A percentile compares a stretch with the other conserved stretches of the same genome.
phyloP scores from a whole-genome alignment of 768 basidiomycete species.

The Trametes cubensis region DNA sequence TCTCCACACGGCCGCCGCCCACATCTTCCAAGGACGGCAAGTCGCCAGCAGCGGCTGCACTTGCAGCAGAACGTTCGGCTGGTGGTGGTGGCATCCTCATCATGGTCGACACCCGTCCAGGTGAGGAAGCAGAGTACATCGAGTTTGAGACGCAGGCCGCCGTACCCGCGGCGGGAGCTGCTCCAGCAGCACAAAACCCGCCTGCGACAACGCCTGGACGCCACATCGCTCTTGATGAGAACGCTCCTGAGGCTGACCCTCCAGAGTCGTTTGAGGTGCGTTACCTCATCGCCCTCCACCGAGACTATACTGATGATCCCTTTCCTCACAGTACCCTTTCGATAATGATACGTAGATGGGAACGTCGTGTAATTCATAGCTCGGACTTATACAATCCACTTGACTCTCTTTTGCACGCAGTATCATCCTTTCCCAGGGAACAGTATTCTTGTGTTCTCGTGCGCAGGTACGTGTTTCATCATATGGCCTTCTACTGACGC shows the following conservation, averaged over 20 bases:
- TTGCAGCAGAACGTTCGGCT: constrained; percentile 61
- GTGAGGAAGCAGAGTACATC: constrained; percentile 75
- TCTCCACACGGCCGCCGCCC: constrained; percentile 48
- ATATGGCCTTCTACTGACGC: constrained; percentile 16
- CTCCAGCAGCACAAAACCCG: constrained; percentile 18
- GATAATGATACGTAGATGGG: constrained; percentile 56
- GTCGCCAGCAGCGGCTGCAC: constrained; percentile 30
- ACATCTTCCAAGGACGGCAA: constrained; percentile 19
- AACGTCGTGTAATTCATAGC: constrained; percentile 18
- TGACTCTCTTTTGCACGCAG: neutral
- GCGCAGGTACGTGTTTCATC: constrained; percentile 14
- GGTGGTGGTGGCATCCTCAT: constrained; percentile 90
- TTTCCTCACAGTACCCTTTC: constrained; percentile 65
- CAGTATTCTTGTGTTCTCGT: neutral
- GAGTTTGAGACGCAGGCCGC: constrained; percentile 46
- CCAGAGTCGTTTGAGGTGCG: constrained; percentile 86
- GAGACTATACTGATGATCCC: constrained; percentile 27
- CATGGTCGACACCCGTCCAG: constrained; percentile 71
- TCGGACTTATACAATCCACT: constrained; percentile 21
- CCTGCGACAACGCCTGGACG: constrained; percentile 36
- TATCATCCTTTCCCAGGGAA: neutral
- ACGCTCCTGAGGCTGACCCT: constrained; percentile 66
- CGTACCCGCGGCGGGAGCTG: constrained; percentile 25
- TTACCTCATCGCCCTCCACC: constrained; percentile 16
- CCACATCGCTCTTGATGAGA: constrained; percentile 73